phyloP scores from a whole-genome alignment of 805 yeast genomes.

The Cyberlindnera suaveolens region DNA sequence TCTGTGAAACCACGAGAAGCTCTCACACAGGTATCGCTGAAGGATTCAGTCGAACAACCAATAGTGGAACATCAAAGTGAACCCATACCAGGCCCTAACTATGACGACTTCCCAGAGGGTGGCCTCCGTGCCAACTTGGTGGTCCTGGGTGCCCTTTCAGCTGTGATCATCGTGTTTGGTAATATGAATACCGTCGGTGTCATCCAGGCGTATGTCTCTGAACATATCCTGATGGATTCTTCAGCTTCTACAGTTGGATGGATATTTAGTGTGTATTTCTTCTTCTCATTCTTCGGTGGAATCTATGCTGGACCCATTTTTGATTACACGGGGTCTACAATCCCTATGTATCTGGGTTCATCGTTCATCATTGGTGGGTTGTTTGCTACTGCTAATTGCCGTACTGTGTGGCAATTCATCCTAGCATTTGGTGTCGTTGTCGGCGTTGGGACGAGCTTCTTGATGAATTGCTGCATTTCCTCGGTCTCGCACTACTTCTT shows the following conservation, averaged over 20 bases:
- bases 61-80: neutral
- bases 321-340: slow-evolving; percentile 49
- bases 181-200: slow-evolving; percentile 61
- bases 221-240: slow-evolving; percentile 41
- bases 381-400: slow-evolving; percentile 36
- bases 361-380: slow-evolving; percentile 37
- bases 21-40: neutral
- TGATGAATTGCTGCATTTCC: slow-evolving; percentile 36
- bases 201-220: slow-evolving; percentile 55
- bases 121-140: slow-evolving; percentile 33
- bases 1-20: neutral
- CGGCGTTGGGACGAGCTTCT: slow-evolving; percentile 39
- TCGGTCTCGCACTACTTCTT: slow-evolving; percentile 39
- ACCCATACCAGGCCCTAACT: neutral
- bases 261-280: slow-evolving; percentile 44
- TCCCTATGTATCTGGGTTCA: slow-evolving; percentile 40
- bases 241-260: slow-evolving; percentile 53
- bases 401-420: slow-evolving; percentile 41
- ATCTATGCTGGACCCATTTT: slow-evolving; percentile 42
- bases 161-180: slow-evolving; percentile 53
- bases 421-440: slow-evolving; percentile 44
- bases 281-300: slow-evolving; percentile 24
- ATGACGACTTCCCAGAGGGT: slow-evolving; percentile 43
- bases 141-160: slow-evolving; percentile 40
- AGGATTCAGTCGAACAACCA: neutral